phyloP scores from a whole-genome alignment of 176 grass and related monocot species.

The Lolium rigidum region DNA sequence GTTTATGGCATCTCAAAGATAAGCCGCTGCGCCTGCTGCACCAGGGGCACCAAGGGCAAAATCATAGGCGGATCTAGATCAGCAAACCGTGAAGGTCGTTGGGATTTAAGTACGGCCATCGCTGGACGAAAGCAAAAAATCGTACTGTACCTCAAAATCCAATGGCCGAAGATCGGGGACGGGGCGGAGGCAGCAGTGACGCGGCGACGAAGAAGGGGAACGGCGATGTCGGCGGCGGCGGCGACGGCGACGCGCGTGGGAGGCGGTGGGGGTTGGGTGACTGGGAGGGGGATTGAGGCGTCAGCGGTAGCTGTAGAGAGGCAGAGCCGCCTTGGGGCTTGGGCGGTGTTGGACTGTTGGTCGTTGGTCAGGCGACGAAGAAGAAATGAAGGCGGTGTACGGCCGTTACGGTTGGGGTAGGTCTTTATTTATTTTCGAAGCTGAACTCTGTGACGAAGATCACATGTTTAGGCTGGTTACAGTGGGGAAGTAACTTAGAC shows the following conservation, averaged over 20 bases:
- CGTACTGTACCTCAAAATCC: conserved; percentile 18
- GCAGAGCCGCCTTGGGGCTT: not conserved
- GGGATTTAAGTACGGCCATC: not conserved
- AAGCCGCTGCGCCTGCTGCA: not conserved
- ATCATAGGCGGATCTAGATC: not conserved
- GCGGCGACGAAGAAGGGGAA: not conserved
- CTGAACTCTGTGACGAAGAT: not conserved
- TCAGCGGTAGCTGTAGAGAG: not conserved
- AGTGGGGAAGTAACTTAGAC: no score
- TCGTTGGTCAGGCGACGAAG: not conserved
- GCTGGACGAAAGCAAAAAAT: not conserved
- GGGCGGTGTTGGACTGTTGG: not conserved
- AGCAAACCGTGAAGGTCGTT: not conserved
- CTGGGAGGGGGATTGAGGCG: not conserved
- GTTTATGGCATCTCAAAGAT: not conserved
- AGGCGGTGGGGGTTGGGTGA: not conserved
- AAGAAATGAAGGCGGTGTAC: not conserved
- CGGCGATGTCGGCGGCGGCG: not conserved
- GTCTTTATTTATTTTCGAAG: not conserved
- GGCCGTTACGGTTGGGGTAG: not conserved
- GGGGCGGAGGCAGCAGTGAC: not conserved
- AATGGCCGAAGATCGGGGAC: not conserved
- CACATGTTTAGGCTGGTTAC: no score
- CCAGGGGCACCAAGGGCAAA: not conserved
- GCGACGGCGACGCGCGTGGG: not conserved